These are phyloP conservation scores for Fraxinus velutina DNA, from an alignment of 305 asterid genomes.

Conservation along the genomic window DNA sequence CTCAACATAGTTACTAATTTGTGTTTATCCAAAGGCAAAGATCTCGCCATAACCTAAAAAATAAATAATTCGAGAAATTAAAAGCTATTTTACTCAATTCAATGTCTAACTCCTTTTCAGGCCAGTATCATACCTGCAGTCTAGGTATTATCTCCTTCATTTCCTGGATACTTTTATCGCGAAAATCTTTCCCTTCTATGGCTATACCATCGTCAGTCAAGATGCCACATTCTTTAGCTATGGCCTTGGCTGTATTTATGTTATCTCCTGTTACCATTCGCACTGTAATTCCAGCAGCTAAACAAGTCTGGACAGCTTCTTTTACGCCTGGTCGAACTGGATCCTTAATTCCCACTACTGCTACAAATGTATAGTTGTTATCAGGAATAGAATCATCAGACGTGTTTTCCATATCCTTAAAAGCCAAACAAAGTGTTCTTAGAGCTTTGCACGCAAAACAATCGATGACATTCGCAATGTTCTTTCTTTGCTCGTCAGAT, in stretches of 20 bases:
- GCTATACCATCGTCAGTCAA: slow-evolving; percentile 65
- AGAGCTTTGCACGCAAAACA: slow-evolving; percentile 64
- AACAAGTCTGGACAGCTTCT: slow-evolving; percentile 69
- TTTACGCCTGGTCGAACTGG: slow-evolving; percentile 76
- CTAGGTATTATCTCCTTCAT: slow-evolving; percentile 57
- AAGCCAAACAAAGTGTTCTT: slow-evolving; percentile 74
- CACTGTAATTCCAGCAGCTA: slow-evolving; percentile 64
- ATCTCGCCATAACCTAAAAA: slow-evolving; percentile 70
- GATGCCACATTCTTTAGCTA: slow-evolving; percentile 83
- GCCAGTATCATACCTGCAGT: slow-evolving; percentile 47
- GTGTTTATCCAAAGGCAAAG: slow-evolving; percentile 71
- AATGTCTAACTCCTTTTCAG: neutral
- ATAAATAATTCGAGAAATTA: neutral
- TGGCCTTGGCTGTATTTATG: slow-evolving; percentile 73
- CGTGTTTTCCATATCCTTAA: slow-evolving; percentile 37
- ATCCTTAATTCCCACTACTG: slow-evolving; percentile 75
- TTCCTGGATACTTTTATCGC: slow-evolving; percentile 50
- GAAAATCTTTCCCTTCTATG: slow-evolving; percentile 67
- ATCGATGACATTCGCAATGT: slow-evolving; percentile 44
- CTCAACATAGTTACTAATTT: slow-evolving; percentile 61
- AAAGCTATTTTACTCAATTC: neutral
- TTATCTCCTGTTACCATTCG: slow-evolving; percentile 90
- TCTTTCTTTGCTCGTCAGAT: slow-evolving; percentile 49
- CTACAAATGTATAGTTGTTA: slow-evolving; percentile 52
- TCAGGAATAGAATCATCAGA: slow-evolving; percentile 49